Evolutionary conservation across 371 early-diverging fungal genomes (phyloP), one percentile per base, ranked within the genome.

Genomic region (Caulochytrium protostelioides): DNA sequence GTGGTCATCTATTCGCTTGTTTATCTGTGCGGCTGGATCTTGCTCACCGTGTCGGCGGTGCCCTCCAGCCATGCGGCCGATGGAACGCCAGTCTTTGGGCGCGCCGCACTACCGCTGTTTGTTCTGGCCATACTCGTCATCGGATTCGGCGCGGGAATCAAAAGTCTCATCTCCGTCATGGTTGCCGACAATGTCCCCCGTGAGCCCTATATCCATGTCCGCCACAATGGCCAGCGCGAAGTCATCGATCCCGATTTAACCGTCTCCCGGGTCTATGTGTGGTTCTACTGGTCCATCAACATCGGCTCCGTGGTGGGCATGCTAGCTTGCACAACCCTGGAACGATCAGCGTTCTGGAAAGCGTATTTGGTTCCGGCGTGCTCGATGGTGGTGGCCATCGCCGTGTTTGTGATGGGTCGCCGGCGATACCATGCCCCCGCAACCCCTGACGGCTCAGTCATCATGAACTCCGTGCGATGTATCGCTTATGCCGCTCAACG

Each of bases 111-210:
- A 29, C 65, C 76, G 2, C 70, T 77, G 7, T 69, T 75, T 32
- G 46, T 72, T 20, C 50, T 76, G 13, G 51, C 78, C 10, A 46
- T 74, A 28, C 14, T 72, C 35, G 54, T 85, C 34, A 76, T 85
- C 32, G 73, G 81, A 23, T 53, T 79, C 31, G 83, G 83, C 38
- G 80, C 85, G 3, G 89, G 89, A 28, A 85, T 87, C 51, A 85
- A 85, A 52, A 59, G 76, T 27, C 68, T 70, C 48, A 70, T 79
- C 30, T 64, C 72, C 16, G 41, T 78, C 4, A 64, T 77, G 40
- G 70, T 71, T 9, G 82, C 77, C 17, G 76, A 77, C 42, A 76
- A 79, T 54, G 46, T 65, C 35, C 53, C 62, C 13, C 30, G 31
- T 6, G 55, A 61, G 0, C 55, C 63, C 30, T 68, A 62, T 38